These are phyloP conservation scores for Candida sp. DNA, from an alignment of 1,139 yeast species.

Conservation along the genomic window DNA sequence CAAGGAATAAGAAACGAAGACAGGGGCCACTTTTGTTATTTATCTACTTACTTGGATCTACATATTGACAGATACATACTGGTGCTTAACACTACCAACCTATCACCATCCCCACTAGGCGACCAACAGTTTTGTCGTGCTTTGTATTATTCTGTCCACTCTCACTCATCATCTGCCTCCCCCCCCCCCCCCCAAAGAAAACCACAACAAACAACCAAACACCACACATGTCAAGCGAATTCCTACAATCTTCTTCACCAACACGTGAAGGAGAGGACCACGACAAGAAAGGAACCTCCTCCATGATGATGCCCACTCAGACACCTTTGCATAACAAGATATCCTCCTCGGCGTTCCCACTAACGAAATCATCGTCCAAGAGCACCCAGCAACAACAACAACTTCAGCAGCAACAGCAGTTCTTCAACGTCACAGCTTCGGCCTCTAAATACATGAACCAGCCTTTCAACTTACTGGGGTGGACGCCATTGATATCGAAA, in stretches of 20 bases:
- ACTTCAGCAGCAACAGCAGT: conserved; percentile 13
- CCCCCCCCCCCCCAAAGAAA: not conserved
- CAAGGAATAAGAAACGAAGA: too few species aligned
- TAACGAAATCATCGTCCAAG: conserved; percentile 9
- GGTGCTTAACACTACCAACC: too few species aligned
- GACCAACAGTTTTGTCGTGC: too few species aligned
- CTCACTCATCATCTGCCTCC: not conserved
- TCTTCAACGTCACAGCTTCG: conserved; percentile 27
- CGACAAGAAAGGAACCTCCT: not conserved
- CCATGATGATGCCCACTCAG: conserved; percentile 5
- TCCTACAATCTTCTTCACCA: conserved; percentile 37
- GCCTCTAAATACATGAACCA: conserved; percentile 25
- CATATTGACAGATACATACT: too few species aligned
- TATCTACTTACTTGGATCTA: too few species aligned
- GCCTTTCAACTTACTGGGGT: conserved; percentile 34
- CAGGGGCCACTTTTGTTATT: too few species aligned
- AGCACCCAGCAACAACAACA: conserved; percentile 7
- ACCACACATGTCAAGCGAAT: conserved; percentile 16
- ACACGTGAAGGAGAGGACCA: conserved; percentile 17
- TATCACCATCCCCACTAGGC: too few species aligned
- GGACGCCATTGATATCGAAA: conserved; percentile 50
- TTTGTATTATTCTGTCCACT: too few species aligned
- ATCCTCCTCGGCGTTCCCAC: conserved; percentile 6
- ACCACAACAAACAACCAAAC: not conserved
- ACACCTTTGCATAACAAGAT: conserved; percentile 12